Evolutionary conservation across 2,329 filamentous ascomycete genomes (phyloP).

Genomic region (Fusarium domesticum): DNA sequence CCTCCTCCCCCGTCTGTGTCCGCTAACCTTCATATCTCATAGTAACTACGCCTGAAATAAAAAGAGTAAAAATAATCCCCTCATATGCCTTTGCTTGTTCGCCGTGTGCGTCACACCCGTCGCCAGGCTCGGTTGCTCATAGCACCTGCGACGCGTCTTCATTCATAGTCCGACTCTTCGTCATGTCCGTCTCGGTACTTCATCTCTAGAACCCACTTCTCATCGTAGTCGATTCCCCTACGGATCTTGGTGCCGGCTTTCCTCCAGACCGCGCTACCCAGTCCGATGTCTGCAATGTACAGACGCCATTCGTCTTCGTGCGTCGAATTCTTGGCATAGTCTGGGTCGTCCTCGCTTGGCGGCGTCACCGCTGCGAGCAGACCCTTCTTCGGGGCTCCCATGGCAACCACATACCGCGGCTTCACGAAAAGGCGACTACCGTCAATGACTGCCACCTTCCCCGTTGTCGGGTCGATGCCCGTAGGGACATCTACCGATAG

Average conservation of each 20-base stretch:
- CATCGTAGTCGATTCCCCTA: conserved; percentile 84
- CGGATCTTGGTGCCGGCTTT: conserved; percentile 78
- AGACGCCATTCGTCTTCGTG: conserved; percentile 69
- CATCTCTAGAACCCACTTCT: conserved; percentile 79
- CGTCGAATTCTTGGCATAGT: conserved; percentile 28
- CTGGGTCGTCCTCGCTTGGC: conserved; percentile 38
- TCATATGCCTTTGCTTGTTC: conserved; percentile 11
- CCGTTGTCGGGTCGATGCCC: conserved; percentile 77
- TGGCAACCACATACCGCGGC: conserved; percentile 76
- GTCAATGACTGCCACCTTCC: conserved; percentile 64
- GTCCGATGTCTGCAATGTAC: conserved; percentile 81
- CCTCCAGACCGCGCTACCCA: conserved; percentile 78
- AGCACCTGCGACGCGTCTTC: conserved; percentile 10
- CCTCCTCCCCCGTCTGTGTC: too few relatives aligned
- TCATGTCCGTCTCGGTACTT: conserved; percentile 42
- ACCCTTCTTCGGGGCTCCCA: conserved; percentile 84
- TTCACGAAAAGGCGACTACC: conserved; percentile 76
- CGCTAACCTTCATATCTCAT: too few relatives aligned
- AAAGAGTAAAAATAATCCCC: conserved; percentile 18
- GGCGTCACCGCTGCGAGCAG: conserved; percentile 72
- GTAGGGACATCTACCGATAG: conserved; percentile 89
- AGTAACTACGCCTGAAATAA: too few relatives aligned
- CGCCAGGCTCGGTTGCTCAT: neutral
- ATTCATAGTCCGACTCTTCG: conserved; percentile 28
- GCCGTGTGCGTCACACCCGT: neutral